phyloP scores from a whole-genome alignment of 371 early-diverging fungal species.

The Cokeromyces recurvatus region DNA sequence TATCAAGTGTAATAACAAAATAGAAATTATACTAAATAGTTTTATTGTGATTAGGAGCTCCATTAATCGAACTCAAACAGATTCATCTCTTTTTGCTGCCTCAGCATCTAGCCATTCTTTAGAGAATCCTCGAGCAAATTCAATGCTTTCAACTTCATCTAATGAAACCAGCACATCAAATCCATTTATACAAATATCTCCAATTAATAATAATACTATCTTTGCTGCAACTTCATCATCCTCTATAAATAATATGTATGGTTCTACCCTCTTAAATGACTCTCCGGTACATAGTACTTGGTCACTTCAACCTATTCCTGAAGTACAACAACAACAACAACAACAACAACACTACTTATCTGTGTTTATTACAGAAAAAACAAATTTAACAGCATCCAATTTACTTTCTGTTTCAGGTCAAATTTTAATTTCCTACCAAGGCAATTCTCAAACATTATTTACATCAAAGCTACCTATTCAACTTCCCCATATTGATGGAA shows the following conservation, averaged over 20 bases:
- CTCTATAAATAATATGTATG: too few species aligned
- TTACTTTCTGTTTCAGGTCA: neutral
- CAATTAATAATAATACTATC: too few species aligned
- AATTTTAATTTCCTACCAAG: neutral
- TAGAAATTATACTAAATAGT: too few species aligned
- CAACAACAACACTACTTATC: too few species aligned
- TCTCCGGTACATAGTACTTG: too few species aligned
- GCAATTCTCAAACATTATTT: neutral
- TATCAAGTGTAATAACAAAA: too few species aligned
- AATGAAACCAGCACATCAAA: neutral
- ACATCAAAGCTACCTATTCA: neutral
- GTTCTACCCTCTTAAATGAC: too few species aligned
- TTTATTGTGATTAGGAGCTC: neutral
- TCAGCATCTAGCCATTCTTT: neutral
- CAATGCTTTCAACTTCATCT: slow-evolving; percentile 1
- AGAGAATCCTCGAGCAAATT: neutral
- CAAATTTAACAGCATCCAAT: neutral
- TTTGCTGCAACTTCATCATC: too few species aligned
- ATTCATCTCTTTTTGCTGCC: neutral
- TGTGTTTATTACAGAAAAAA: neutral
- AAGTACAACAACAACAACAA: slow-evolving; percentile 1
- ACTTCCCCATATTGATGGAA: neutral
- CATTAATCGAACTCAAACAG: slow-evolving; percentile 6
- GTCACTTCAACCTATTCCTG: slow-evolving; percentile 10
- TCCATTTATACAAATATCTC: too few species aligned